phyloP scores from a whole-genome alignment of 106 monocot genomes.

The Alisma plantagoaquatica region DNA sequence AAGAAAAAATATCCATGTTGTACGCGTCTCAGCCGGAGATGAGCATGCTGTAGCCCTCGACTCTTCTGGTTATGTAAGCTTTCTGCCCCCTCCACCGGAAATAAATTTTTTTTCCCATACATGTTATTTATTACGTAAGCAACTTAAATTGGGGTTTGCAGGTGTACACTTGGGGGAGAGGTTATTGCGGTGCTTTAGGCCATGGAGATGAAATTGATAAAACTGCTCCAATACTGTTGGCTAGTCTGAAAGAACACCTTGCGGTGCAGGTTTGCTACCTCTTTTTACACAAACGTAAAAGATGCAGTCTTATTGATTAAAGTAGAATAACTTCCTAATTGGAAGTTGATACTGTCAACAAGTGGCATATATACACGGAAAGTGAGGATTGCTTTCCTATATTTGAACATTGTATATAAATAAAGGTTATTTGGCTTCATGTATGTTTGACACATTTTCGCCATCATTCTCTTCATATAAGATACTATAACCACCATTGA shows the following conservation, averaged over 20 bases:
- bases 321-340: neutral
- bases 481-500: too few species aligned
- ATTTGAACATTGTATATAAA: neutral
- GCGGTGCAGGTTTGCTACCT: conserved; percentile 69
- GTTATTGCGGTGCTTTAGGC: conserved; percentile 92
- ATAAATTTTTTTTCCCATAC: too few species aligned
- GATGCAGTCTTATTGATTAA: neutral
- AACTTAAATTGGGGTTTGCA: conserved; percentile 25
- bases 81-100: too few species aligned
- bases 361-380: neutral
- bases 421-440: neutral
- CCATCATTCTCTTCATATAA: too few species aligned
- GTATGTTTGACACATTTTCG: too few species aligned
- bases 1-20: conserved; percentile 58
- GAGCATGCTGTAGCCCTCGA: conserved; percentile 98
- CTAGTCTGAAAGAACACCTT: conserved; percentile 53
- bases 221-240: conserved; percentile 57
- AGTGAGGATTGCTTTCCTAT: neutral
- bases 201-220: conserved; percentile 98
- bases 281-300: neutral
- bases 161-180: conserved; percentile 98
- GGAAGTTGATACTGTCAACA: neutral
- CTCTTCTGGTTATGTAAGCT: conserved; percentile 72
- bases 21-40: conserved; percentile 90
- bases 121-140: too few species aligned